Evolutionary conservation across 106 monocot genomes (phyloP), one percentile per base, ranked within the genome.

Genomic region (Dioscorea zingiberensis): DNA sequence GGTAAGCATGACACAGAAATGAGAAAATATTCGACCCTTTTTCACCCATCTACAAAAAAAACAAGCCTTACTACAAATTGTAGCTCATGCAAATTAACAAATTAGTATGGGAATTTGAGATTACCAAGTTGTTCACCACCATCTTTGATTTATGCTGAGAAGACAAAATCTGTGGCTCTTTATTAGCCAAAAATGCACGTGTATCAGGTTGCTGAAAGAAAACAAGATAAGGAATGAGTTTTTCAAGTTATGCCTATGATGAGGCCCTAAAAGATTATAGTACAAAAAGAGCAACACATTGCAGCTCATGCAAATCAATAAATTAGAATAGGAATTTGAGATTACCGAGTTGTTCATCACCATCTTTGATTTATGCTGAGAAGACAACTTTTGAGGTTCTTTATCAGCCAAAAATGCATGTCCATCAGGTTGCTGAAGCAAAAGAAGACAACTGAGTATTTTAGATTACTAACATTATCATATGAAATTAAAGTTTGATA

Each of bases 341-440:
- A 53, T 55, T 55, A 55, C 54, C 18, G 32, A 14, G 30, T 47
- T 56, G 9, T 68, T 51, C 21, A 25, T 55, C 21, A 32, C 21
- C 26, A 55, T 55, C 49, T 45, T 66, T 27, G 66, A 53, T 68
- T 30, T 55, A n/a, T 68, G 28, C 21, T 55, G 30, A 38, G 38
- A 13, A 44, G 55, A 56, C 15, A 17, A 21, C 38, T 54, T 30
- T 55, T 68, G 29, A 55, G 68, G 32, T 38, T 11, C 54, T 38
- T 55, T 55, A 55, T 56, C 68, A 55, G 14, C 44, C 21, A 48
- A 54, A 29, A 55, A 55, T 12, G 44, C 25, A 22, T 38, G 38
- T 38, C 68, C 30, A 68, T 68, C 68, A 16, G 68, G 68, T 68
- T 68, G 68, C 68, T 68, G 68, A 17, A 68, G 56, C n/a, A 8